Percentiles rank a stretch among this genome's conserved stretches.
These are phyloP conservation scores for Symbiodinium natans DNA, from an alignment of 73 alveolate genomes.

Conservation along the genomic window DNA sequence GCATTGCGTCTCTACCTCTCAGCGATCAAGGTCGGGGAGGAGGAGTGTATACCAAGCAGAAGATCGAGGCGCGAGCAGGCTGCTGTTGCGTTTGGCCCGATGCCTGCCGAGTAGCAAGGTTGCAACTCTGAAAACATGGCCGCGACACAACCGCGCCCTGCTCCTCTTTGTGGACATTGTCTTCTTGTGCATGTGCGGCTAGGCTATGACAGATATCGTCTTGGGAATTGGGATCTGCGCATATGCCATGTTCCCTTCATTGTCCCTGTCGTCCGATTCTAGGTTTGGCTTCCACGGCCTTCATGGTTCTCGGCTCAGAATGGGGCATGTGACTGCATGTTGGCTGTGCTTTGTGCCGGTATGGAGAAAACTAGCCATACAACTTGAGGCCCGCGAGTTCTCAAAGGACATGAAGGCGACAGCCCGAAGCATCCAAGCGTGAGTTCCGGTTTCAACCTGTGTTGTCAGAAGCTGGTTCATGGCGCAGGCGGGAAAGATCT, in stretches of 20 bases:
- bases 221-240: too few species aligned
- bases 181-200: conserved; percentile 63
- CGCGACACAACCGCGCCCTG: conserved; percentile 68
- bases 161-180: conserved; percentile 80
- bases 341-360: too few species aligned
- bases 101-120: neutral
- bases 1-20: too few species aligned
- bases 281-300: conserved; percentile 80
- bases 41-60: conserved; percentile 64
- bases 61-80: conserved; percentile 4
- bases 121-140: conserved; percentile 77
- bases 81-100: neutral
- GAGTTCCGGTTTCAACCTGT: neutral
- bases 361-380: neutral
- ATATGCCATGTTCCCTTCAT: too few species aligned
- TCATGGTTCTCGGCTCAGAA: conserved; percentile 14
- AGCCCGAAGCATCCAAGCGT: too few species aligned
- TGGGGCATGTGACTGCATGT: neutral
- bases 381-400: conserved; percentile 39
- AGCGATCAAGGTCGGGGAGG: conserved; percentile 78
- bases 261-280: neutral
- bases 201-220: neutral
- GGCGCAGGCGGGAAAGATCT: conserved; percentile 57
- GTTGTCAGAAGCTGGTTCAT: neutral
- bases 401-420: conserved; percentile 81